phyloP scores from a whole-genome alignment of 2,329 filamentous ascomycete species.

The Trichoderma sp. region DNA sequence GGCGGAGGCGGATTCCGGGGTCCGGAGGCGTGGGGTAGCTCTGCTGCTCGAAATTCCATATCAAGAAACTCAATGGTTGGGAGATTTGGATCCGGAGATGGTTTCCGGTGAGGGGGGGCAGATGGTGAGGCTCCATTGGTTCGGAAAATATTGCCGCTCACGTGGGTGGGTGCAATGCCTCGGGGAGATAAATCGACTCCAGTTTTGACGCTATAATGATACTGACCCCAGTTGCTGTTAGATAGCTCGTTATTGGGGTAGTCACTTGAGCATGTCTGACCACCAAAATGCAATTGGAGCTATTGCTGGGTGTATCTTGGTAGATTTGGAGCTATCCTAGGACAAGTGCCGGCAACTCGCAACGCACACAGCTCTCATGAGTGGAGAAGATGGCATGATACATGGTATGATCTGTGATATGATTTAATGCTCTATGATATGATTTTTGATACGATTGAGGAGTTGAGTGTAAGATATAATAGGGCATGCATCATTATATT shows the following conservation, averaged over 20 bases:
- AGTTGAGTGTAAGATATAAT: background rate
- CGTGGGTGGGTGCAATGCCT: background rate
- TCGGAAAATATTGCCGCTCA: background rate
- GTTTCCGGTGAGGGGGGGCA: background rate
- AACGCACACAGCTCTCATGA: background rate
- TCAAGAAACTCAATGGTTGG: background rate
- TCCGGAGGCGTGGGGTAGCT: background rate
- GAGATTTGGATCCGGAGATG: background rate
- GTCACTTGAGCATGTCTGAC: conserved; percentile 3
- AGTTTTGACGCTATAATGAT: background rate
- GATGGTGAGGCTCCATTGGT: background rate
- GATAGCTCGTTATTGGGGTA: background rate
- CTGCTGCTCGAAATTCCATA: background rate
- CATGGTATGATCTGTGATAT: background rate
- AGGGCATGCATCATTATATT: background rate
- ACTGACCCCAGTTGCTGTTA: background rate
- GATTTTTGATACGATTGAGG: background rate
- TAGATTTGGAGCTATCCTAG: background rate
- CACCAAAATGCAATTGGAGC: background rate
- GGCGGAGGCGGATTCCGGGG: background rate
- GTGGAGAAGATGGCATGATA: background rate
- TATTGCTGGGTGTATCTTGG: background rate
- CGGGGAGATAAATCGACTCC: background rate
- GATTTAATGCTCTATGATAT: background rate
- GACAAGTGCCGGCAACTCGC: background rate